Conservation (phyloP, 2,329 filamentous ascomycete species). For the Pochonia chlamydosporia region DNA sequence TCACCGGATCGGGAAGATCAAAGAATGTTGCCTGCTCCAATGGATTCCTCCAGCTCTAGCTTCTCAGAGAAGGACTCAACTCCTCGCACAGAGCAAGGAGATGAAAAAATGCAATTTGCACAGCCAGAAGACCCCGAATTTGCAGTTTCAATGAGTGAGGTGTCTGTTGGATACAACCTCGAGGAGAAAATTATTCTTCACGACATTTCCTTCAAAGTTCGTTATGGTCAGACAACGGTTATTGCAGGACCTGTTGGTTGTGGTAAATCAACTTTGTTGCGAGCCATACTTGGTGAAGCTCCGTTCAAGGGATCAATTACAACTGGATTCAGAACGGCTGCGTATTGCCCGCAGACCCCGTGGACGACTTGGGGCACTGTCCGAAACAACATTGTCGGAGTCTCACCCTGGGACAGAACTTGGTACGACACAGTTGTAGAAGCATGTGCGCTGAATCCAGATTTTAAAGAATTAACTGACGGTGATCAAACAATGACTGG, state of each 20-base stretch:
- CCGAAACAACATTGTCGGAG: conserved; percentile 16
- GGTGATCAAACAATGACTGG: conserved; percentile 17
- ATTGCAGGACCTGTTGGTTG: conserved; percentile 16
- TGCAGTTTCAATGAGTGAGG: conserved; percentile 3
- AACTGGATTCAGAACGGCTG: conserved; percentile 9
- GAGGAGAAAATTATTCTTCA: conserved; percentile 4
- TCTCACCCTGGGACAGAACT: conserved; percentile 9
- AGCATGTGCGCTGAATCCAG: conserved; percentile 12
- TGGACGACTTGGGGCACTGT: conserved; percentile 18
- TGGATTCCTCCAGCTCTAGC: background rate
- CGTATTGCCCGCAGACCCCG: conserved; percentile 18
- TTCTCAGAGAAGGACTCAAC: background rate
- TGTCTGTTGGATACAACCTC: conserved; percentile 7
- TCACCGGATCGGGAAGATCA: conserved; percentile 12
- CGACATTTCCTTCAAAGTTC: conserved; percentile 9
- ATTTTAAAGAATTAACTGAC: conserved; percentile 14
- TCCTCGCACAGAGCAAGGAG: background rate
- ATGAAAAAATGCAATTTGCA: background rate
- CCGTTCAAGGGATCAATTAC: conserved; percentile 10
- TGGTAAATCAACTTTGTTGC: conserved; percentile 16
- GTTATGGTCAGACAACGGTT: conserved; percentile 11
- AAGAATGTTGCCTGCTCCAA: background rate
- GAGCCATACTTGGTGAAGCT: conserved; percentile 15
- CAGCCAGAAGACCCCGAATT: background rate
- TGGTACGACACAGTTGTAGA: conserved; percentile 15